A percentile compares a stretch with the other conserved stretches of the same genome.
phyloP scores from a whole-genome alignment of 225 moss, liverwort and hornwort genomes.

The Polytrichum commune region DNA sequence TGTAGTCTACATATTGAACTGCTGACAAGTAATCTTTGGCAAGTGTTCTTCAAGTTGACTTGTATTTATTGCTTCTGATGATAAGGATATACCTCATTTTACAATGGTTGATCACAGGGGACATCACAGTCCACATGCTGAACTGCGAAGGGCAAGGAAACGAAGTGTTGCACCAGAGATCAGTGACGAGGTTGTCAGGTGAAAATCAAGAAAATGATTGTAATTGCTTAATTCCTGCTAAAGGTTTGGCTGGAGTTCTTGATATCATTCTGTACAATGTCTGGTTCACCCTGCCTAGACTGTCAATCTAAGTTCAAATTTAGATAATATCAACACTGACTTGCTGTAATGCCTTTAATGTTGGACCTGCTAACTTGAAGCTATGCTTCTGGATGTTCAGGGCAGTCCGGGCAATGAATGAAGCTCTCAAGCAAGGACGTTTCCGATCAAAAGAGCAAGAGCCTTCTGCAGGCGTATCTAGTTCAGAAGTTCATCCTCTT shows the following conservation, averaged over 20 bases:
- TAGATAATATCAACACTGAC: neutral
- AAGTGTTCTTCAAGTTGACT: no score
- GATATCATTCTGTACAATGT: slow-evolving; percentile 2
- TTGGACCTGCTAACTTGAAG: neutral
- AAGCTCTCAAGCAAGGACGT: slow-evolving; percentile 75
- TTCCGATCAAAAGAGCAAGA: slow-evolving; percentile 47
- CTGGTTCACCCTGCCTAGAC: slow-evolving; percentile 11
- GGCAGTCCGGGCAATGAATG: slow-evolving; percentile 75
- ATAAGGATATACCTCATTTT: no score
- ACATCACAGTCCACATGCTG: slow-evolving; percentile 66
- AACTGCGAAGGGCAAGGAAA: slow-evolving; percentile 68
- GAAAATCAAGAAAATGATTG: slow-evolving; percentile 5
- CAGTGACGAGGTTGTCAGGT: slow-evolving; percentile 99
- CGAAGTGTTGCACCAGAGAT: slow-evolving; percentile 72
- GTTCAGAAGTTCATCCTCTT: slow-evolving; percentile 20
- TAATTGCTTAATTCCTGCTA: neutral
- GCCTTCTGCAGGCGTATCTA: slow-evolving; percentile 16
- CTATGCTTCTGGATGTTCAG: slow-evolving; percentile 24
- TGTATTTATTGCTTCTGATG: no score
- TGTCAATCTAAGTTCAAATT: no score
- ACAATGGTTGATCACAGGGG: slow-evolving; percentile 29
- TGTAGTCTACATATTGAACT: no score
- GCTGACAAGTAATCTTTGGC: no score
- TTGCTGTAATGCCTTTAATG: neutral
- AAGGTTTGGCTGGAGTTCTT: neutral